Percentiles rank a stretch among this genome's conserved stretches.
Conservation (phyloP, 306 rosid species). For the Acacia acuminata region DNA sequence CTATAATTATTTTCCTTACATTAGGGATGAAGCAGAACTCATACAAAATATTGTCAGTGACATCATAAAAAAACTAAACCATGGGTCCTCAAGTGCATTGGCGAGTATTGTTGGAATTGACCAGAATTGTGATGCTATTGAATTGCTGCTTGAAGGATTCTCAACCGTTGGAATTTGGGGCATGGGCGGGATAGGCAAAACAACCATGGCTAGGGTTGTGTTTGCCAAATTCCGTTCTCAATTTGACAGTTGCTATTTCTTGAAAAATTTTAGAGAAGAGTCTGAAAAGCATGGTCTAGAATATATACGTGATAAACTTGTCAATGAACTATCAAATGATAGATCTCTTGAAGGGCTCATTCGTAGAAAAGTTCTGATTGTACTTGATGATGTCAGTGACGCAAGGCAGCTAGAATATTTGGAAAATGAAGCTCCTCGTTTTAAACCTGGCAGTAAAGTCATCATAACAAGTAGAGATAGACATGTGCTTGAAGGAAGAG, state of each 20-base stretch:
- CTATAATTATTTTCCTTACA: neutral
- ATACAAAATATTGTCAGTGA: neutral
- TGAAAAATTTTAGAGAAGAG: constrained; percentile 13
- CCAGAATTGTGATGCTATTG: neutral
- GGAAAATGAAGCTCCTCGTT: neutral
- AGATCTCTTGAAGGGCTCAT: no score
- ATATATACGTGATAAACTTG: neutral
- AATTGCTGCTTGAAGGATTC: neutral
- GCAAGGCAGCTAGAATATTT: neutral
- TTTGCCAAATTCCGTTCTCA: neutral
- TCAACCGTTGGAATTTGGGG: constrained; percentile 32
- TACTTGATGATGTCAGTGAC: constrained; percentile 8
- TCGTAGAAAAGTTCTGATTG: no score
- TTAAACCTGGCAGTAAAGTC: neutral
- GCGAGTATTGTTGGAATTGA: neutral
- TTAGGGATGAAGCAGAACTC: constrained; percentile 16
- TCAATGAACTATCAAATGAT: neutral
- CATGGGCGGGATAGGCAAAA: constrained; percentile 26
- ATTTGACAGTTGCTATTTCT: neutral
- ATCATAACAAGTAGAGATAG: constrained; percentile 27
- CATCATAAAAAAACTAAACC: neutral
- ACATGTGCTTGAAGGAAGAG: neutral
- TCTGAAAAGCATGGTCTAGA: neutral
- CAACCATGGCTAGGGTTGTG: constrained; percentile 17
- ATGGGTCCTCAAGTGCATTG: neutral